Base-by-base conservation (phyloP, 2,329 filamentous ascomycete genomes). In the Pseudogymnoascus destructans region DNA sequence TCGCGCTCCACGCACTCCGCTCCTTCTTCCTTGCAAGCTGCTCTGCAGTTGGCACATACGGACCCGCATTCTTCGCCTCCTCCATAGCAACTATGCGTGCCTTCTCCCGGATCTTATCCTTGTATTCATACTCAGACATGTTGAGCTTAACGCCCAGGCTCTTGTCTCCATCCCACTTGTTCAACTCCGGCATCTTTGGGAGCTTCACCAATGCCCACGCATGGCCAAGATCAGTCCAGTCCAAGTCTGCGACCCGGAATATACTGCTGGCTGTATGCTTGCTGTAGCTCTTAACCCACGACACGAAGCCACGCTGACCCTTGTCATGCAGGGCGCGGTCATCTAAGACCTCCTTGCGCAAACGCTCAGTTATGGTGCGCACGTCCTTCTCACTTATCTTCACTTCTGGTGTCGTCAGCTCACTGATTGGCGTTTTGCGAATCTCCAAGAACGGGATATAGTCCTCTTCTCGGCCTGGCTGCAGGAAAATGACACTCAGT, bases 211-310 rank as follows among this genome's bases (percentile, higher is more conserved):
- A 76, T 1, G 89, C 93, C 89, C 92, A 98, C 0, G 86, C 87
- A 58, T 82, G 77, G 0, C 84, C 92, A 0, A 93, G 77, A 57
- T 90, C 86, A 4, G 79, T 74, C 93, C 93, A 98, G 70, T 95
- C 85, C 13, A 96, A 77, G 66, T 95, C 89, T 2, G 77, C 71
- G 1, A 89, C 75, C 9, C 87, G 82, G 75, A 98, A 98, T 64
- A 98, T 97, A 66, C 89, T 95, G 60, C 82, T 85, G 0, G 92
- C 90, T 64, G 91, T 84, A 67, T 97, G 93, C 66, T 93, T 95
- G 68, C 82, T 87, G 73, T 97, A 97, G 64, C 88, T 87, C 68
- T 90, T 83, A 1, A 95, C 83, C 87, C 90, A 97, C 68, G 87
- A 92, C 19, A 97, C 92, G 65, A 98, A 97, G 0, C 85, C 93